These are phyloP conservation scores for Claviceps quebecensis DNA, from an alignment of 2,329 filamentous ascomycete species.

Conservation along the genomic window DNA sequence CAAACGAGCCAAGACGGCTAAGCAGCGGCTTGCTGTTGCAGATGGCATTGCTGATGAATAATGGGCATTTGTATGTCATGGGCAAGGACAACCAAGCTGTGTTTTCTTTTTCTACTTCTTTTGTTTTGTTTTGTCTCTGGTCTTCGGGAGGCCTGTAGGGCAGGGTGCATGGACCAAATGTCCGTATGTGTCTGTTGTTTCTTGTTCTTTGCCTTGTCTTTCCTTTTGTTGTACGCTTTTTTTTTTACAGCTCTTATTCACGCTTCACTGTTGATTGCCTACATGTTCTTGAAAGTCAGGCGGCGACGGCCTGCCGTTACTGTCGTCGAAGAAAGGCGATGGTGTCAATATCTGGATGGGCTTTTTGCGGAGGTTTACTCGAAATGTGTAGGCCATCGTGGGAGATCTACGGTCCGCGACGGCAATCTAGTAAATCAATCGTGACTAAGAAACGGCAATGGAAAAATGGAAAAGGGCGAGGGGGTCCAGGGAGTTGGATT, in stretches of 20 bases:
- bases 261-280: too few relatives aligned
- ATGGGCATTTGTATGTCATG: neutral
- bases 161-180: neutral
- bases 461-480: neutral
- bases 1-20: slow-evolving; percentile 51
- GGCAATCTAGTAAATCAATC: neutral
- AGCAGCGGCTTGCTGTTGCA: slow-evolving; percentile 53
- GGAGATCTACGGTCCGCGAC: too few relatives aligned
- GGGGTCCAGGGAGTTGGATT: neutral
- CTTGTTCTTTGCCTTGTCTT: neutral
- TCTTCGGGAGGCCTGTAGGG: neutral
- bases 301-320: too few relatives aligned
- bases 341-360: too few relatives aligned
- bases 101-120: neutral
- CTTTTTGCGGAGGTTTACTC: too few relatives aligned
- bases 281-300: too few relatives aligned
- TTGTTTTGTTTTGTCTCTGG: too few relatives aligned
- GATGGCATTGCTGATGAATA: slow-evolving; percentile 35
- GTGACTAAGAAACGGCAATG: neutral
- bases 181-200: neutral
- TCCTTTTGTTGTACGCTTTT: neutral
- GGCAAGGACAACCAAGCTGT: neutral
- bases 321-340: too few relatives aligned
- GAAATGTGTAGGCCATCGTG: too few relatives aligned
- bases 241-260: neutral